Base-by-base conservation (phyloP, 192 early-diverging fungal species). In the Tieghemiomyces parasiticus region DNA sequence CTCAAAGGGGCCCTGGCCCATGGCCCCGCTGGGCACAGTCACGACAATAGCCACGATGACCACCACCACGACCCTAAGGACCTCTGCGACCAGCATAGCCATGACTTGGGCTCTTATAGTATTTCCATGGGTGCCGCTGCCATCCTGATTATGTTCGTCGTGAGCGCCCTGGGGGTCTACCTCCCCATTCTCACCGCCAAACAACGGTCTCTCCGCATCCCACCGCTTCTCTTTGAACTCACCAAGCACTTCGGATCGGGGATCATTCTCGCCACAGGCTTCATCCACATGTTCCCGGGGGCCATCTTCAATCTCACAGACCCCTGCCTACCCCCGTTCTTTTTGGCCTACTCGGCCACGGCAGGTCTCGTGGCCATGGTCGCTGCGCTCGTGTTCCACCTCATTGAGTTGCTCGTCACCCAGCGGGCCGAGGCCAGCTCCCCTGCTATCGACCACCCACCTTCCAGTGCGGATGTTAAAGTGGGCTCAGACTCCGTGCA, bases 221-320 rank as follows among this genome's bases (percentile, higher is more conserved):
- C 67, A 61, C 19, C 49, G 38, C 13, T 58, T 10, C 50, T 70
- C 1, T 58, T 83, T 13, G 65, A 70, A 6, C 65, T 66, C 0
- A 72, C 71, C 28, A 75, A 75, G 46, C 76, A 76, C 35, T 83
- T 83, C 62, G 79, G 81, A 10, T 75, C 81, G 1, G 87, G 85
- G 0, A 78, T 87, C 8, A 82, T 90, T 46, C 53, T 88, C 24
- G 81, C 87, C 8, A 90, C 87, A 2, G 81, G 80, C 4, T 85
- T 90, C 58, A 80, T 90, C 38, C 87, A 90, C 64, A 82, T 88
- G 84, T 61, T 88, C 0, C 77, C 81, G 16, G 68, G 64, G 14
- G 77, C 83, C 26, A 63, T 79, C 14, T 66, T 68, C 25, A 69
- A 70, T 8, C 71, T 88, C 13, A 70, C 76, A 0, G 74, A 78